Conservation (phyloP, 164 flowering plant genomes). For the Annona cherimola region DNA sequence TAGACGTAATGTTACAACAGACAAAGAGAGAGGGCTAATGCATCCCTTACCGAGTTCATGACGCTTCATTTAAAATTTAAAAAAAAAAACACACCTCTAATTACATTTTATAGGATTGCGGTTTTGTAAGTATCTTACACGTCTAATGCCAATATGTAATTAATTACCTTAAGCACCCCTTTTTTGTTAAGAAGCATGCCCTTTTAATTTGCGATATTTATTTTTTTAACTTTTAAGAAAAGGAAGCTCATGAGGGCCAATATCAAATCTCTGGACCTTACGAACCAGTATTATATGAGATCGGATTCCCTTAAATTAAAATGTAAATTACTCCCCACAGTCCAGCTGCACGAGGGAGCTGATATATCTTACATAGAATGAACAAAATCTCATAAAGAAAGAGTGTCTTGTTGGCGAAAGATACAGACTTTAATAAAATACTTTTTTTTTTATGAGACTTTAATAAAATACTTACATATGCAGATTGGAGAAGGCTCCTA, state of each 20-base stretch:
- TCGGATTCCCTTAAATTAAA: not conserved
- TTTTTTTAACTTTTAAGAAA: too few relatives aligned
- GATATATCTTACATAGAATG: not conserved
- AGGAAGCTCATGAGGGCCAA: too few relatives aligned
- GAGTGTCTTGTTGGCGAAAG: not conserved
- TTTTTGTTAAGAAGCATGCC: too few relatives aligned
- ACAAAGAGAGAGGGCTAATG: not conserved
- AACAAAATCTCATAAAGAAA: not conserved
- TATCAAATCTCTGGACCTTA: not conserved
- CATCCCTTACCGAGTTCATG: not conserved
- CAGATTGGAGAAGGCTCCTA: conserved; percentile 1
- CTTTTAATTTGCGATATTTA: not conserved
- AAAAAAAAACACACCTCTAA: not conserved
- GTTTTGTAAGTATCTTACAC: too few relatives aligned
- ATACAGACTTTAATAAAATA: too few relatives aligned
- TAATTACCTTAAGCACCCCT: too few relatives aligned
- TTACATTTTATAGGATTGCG: not conserved
- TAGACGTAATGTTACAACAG: too few relatives aligned
- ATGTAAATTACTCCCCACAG: not conserved
- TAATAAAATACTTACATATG: not conserved
- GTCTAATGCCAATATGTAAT: not conserved
- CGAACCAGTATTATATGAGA: not conserved
- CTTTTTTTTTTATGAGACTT: too few relatives aligned
- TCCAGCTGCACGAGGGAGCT: not conserved
- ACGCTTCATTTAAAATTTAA: not conserved